Evolutionary conservation across 768 basidiomycete genomes (phyloP).

Genomic region (Cubamyces sp.): DNA sequence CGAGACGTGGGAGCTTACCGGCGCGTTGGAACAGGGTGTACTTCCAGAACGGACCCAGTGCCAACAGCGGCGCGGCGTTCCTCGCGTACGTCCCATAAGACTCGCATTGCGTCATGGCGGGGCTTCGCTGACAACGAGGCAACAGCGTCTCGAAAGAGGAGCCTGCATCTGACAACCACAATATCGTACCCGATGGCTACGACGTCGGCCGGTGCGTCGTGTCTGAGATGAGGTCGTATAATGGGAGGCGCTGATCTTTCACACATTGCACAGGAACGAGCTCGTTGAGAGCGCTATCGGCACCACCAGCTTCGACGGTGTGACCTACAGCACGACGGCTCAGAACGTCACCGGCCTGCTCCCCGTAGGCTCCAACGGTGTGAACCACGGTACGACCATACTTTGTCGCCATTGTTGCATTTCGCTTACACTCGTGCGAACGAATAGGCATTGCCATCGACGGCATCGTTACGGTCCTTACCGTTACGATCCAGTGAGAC

Average conservation of each 20-base stretch:
- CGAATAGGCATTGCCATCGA: slow-evolving; percentile 59
- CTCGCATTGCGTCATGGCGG: neutral
- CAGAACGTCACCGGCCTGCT: slow-evolving; percentile 58
- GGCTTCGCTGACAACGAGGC: neutral
- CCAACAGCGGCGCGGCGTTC: slow-evolving; percentile 56
- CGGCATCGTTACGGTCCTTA: slow-evolving; percentile 58
- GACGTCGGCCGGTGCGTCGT: slow-evolving; percentile 47
- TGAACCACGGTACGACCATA: slow-evolving; percentile 55
- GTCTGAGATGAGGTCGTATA: neutral
- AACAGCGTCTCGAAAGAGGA: slow-evolving; percentile 53
- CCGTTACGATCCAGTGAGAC: slow-evolving; percentile 47
- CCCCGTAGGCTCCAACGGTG: slow-evolving; percentile 50
- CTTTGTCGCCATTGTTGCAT: neutral
- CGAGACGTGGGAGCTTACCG: too few species aligned
- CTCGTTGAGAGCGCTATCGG: slow-evolving; percentile 46
- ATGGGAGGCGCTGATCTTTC: neutral
- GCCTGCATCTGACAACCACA: slow-evolving; percentile 42
- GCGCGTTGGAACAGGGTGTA: slow-evolving; percentile 61
- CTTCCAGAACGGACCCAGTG: slow-evolving; percentile 60
- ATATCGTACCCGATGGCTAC: slow-evolving; percentile 52
- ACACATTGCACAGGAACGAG: slow-evolving; percentile 35
- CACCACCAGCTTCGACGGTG: slow-evolving; percentile 43
- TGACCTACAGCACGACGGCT: slow-evolving; percentile 51
- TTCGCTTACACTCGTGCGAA: neutral
- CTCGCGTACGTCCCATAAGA: slow-evolving; percentile 48